These are phyloP conservation scores for Hansenula lynferdii DNA, from an alignment of 1,139 yeast genomes.

Conservation along the genomic window DNA sequence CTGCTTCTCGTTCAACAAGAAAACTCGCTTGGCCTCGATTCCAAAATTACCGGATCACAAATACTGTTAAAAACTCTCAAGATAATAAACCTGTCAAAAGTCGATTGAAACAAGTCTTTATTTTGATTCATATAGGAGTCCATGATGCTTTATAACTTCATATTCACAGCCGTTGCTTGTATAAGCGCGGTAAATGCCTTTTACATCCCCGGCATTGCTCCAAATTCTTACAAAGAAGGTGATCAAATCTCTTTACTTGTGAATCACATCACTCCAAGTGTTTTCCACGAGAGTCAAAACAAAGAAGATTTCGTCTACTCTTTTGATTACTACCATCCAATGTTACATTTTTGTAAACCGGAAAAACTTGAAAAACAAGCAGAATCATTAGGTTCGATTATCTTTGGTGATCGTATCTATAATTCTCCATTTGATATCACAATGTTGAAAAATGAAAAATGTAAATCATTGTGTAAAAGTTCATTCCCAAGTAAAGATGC, in stretches of 20 bases:
- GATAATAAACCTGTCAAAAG: no score
- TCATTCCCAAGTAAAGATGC: slow-evolving; percentile 61
- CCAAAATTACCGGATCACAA: no score
- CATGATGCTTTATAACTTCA: neutral
- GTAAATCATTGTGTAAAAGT: slow-evolving; percentile 59
- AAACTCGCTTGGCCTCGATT: no score
- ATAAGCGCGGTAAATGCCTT: slow-evolving; percentile 39
- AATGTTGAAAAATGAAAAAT: slow-evolving; percentile 68
- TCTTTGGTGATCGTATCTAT: slow-evolving; percentile 94
- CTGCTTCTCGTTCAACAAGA: no score
- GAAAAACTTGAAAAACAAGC: slow-evolving; percentile 58
- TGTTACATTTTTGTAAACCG: slow-evolving; percentile 83
- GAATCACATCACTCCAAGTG: slow-evolving; percentile 80
- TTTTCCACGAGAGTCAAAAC: slow-evolving; percentile 39
- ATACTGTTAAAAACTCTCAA: no score
- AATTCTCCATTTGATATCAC: slow-evolving; percentile 81
- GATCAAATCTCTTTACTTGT: slow-evolving; percentile 76
- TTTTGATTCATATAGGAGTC: no score
- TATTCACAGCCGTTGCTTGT: neutral
- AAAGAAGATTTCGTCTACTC: slow-evolving; percentile 56
- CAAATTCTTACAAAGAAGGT: slow-evolving; percentile 74
- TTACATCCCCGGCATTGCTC: slow-evolving; percentile 94
- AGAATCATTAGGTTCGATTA: slow-evolving; percentile 87
- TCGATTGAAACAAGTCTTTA: no score
- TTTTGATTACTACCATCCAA: slow-evolving; percentile 81